Conservation (phyloP, 148 eudicot species). For the Cornus suecica region DNA sequence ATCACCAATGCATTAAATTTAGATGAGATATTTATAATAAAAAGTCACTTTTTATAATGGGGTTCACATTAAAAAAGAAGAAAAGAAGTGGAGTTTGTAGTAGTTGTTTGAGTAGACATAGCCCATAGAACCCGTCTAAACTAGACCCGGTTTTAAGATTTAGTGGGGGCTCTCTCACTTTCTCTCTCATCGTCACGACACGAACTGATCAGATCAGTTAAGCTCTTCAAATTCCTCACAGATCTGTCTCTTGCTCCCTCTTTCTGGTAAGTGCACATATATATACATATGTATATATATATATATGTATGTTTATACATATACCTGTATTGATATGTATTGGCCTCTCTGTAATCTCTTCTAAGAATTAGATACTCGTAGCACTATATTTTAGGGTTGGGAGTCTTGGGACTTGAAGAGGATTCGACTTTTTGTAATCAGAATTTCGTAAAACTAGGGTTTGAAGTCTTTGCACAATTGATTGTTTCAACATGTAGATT, state of each 20-base stretch:
- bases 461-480: background rate
- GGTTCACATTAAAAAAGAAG: too few relatives aligned
- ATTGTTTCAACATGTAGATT: background rate
- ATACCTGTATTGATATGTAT: background rate
- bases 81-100: too few relatives aligned
- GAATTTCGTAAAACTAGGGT: background rate
- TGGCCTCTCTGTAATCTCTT: background rate
- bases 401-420: background rate
- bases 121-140: background rate
- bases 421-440: background rate
- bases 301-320: background rate
- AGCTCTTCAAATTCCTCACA: background rate
- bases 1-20: too few relatives aligned
- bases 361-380: background rate
- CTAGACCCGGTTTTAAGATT: background rate
- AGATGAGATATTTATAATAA: too few relatives aligned
- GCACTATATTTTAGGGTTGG: background rate
- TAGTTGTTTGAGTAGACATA: too few relatives aligned
- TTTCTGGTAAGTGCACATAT: background rate
- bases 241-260: background rate
- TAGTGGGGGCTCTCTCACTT: background rate
- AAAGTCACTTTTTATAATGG: too few relatives aligned
- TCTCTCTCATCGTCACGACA: background rate
- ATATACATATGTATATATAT: background rate
- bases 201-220: background rate